phyloP scores from a whole-genome alignment of 1,284 basidiomycete genomes.

The Sparassis latifolia region DNA sequence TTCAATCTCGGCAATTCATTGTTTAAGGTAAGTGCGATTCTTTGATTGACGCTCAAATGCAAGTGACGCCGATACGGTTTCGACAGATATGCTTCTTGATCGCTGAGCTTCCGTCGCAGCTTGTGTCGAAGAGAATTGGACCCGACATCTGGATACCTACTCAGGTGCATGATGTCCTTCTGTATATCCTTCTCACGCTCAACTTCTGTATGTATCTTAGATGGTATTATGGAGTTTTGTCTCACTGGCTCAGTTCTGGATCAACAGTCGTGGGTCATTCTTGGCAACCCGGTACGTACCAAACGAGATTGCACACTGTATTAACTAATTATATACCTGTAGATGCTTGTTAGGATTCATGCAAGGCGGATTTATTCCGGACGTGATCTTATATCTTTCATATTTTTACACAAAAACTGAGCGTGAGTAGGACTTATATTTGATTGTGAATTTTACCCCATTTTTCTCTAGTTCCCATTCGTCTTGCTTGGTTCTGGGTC shows the following conservation, averaged over 20 bases:
- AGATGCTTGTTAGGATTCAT: slow-evolving; percentile 36
- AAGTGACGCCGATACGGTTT: slow-evolving; percentile 18
- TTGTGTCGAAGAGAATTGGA: slow-evolving; percentile 65
- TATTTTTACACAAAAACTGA: slow-evolving; percentile 69
- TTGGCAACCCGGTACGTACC: slow-evolving; percentile 28
- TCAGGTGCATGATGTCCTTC: slow-evolving; percentile 33
- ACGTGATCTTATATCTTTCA: slow-evolving; percentile 60
- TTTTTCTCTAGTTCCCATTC: slow-evolving; percentile 40
- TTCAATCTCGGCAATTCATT: slow-evolving; percentile 59
- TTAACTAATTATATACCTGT: slow-evolving; percentile 1
- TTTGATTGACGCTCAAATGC: too few relatives aligned
- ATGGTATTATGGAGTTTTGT: slow-evolving; percentile 52
- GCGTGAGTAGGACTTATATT: slow-evolving; percentile 15
- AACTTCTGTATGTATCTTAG: slow-evolving; percentile 19
- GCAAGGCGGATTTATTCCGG: slow-evolving; percentile 61
- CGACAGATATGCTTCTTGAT: slow-evolving; percentile 52
- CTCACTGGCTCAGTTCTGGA: slow-evolving; percentile 58
- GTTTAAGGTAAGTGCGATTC: slow-evolving; percentile 18
- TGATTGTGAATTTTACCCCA: not conserved
- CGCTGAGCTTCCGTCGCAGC: slow-evolving; percentile 66
- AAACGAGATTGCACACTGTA: slow-evolving; percentile 35
- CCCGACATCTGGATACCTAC: slow-evolving; percentile 69
- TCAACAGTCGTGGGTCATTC: slow-evolving; percentile 50
- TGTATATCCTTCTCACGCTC: slow-evolving; percentile 2
- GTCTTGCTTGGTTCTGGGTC: slow-evolving; percentile 66